Conservation (phyloP, 2,329 filamentous ascomycete species). For the Aureobasidium namibiae region DNA sequence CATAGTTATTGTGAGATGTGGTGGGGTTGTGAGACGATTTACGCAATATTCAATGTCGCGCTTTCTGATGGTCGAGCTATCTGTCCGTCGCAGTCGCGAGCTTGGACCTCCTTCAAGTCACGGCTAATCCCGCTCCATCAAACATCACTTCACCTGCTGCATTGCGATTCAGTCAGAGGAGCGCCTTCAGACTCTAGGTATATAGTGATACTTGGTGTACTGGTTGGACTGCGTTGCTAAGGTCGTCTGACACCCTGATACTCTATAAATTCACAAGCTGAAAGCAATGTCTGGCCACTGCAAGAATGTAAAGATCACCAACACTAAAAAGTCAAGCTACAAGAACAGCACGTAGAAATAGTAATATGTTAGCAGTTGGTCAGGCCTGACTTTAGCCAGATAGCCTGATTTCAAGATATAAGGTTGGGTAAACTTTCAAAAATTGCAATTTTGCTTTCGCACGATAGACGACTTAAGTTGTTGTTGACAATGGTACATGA, state of each 20-base stretch:
- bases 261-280: too few relatives aligned
- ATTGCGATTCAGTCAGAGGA: background rate
- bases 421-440: background rate
- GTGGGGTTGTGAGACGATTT: background rate
- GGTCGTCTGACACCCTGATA: background rate
- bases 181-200: too few relatives aligned
- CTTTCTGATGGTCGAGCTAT: background rate
- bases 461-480: slow-evolving; percentile 7
- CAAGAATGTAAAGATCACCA: background rate
- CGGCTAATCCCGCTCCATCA: background rate
- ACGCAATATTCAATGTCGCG: slow-evolving; percentile 6
- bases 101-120: background rate
- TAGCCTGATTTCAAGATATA: background rate
- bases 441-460: slow-evolving; percentile 11
- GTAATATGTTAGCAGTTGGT: background rate
- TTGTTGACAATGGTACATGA: slow-evolving; percentile 11
- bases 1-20: background rate
- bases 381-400: background rate
- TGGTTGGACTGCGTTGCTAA: too few relatives aligned
- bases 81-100: background rate
- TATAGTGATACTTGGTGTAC: background rate
- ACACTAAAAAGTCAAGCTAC: background rate
- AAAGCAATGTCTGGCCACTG: background rate
- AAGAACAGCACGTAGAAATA: background rate
- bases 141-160: background rate